Conservation (phyloP, 139 green algal genomes). For the Chlamydomonas applanata region DNA sequence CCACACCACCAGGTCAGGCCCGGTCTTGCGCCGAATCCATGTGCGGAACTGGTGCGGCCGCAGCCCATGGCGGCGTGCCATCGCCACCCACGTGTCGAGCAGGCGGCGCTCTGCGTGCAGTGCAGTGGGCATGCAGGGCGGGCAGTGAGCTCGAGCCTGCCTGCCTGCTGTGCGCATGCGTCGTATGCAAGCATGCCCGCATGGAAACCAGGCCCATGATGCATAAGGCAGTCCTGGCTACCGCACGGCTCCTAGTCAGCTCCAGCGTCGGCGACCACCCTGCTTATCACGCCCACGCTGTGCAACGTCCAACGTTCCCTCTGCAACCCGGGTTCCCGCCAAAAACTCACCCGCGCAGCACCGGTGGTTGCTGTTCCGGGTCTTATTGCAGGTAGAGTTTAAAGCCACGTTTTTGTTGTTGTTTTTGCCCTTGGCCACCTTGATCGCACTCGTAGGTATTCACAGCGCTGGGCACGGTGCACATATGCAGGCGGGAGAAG, state of each 20-base stretch:
- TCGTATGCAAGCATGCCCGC: no score
- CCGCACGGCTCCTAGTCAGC: background rate
- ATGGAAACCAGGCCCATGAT: no score
- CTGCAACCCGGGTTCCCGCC: no score
- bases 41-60: constrained; percentile 37
- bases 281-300: no score
- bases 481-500: no score
- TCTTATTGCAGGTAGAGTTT: constrained; percentile 9
- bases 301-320: no score
- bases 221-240: no score
- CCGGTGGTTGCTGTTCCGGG: constrained; percentile 21
- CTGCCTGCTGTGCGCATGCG: no score
- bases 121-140: background rate
- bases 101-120: constrained; percentile 26
- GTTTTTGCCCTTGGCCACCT: constrained; percentile 16
- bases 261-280: background rate
- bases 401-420: constrained; percentile 21
- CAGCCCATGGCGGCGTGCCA: constrained; percentile 52
- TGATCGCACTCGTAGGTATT: constrained; percentile 28
- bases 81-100: constrained; percentile 30
- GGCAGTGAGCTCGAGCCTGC: no score
- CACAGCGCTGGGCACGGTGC: constrained; percentile 4
- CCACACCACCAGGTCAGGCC: constrained; percentile 47
- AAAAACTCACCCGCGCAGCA: constrained; percentile 22
- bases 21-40: constrained; percentile 72